A percentile compares a stretch with the other conserved stretches of the same genome.
Evolutionary conservation across 2,329 filamentous ascomycete species (phyloP).

Genomic region (Mycogone perniciosa): DNA sequence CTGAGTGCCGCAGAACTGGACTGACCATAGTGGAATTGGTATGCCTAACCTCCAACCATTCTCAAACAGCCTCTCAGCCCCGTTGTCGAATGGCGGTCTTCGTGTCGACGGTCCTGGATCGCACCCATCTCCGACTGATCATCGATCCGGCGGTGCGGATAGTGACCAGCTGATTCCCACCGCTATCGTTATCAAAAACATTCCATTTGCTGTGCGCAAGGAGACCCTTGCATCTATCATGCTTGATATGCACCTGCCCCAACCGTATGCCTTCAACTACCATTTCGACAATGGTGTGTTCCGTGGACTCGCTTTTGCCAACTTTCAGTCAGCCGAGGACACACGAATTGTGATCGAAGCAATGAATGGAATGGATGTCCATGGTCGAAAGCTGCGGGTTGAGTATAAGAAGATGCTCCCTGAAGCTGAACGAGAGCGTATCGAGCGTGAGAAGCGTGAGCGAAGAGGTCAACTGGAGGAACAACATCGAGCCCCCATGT

Average conservation of each 20-base stretch:
- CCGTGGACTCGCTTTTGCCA: slow-evolving; percentile 90
- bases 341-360: slow-evolving; percentile 86
- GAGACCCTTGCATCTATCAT: slow-evolving; percentile 89
- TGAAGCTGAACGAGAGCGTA: slow-evolving; percentile 85
- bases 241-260: slow-evolving; percentile 86
- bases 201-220: slow-evolving; percentile 96
- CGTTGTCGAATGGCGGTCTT: slow-evolving; percentile 35
- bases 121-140: slow-evolving; percentile 33
- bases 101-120: slow-evolving; percentile 37
- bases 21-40: slow-evolving; percentile 39
- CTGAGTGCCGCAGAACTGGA: slow-evolving; percentile 39
- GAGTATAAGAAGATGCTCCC: slow-evolving; percentile 99
- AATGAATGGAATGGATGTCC: slow-evolving; percentile 93
- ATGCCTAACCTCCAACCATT: slow-evolving; percentile 35
- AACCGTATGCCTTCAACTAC: slow-evolving; percentile 98
- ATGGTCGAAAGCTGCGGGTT: slow-evolving; percentile 87
- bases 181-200: slow-evolving; percentile 99
- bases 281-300: slow-evolving; percentile 99
- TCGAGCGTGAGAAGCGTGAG: slow-evolving; percentile 95
- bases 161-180: slow-evolving; percentile 93
- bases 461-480: slow-evolving; percentile 93
- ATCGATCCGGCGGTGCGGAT: slow-evolving; percentile 41
- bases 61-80: slow-evolving; percentile 29
- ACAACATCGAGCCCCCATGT: slow-evolving; percentile 74
- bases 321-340: slow-evolving; percentile 93